Evolutionary conservation across 139 green algal genomes (phyloP).

Genomic region (Pseudopediastrum boryanum): DNA sequence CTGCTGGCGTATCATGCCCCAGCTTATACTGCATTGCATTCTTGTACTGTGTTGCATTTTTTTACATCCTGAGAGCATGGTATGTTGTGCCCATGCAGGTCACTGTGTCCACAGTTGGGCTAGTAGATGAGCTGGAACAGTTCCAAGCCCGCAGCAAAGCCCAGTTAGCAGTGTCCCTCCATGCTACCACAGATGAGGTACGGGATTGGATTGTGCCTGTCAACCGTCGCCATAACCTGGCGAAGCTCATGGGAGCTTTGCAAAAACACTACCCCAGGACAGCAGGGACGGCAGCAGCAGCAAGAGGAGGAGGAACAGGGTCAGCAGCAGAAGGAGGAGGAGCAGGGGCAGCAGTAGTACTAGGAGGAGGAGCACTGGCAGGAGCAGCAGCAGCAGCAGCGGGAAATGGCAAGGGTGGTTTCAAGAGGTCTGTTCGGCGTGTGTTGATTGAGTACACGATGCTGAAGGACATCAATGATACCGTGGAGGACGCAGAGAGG

Average conservation of each 20-base stretch:
- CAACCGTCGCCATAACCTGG: constrained; percentile 80
- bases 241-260: constrained; percentile 58
- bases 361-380: too few species aligned
- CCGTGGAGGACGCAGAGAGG: constrained; percentile 68
- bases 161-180: constrained; percentile 87
- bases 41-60: too few species aligned
- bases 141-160: constrained; percentile 58
- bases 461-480: constrained; percentile 89
- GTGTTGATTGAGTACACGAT: constrained; percentile 95
- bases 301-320: too few species aligned
- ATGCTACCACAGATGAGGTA: constrained; percentile 90
- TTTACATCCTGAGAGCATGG: background rate
- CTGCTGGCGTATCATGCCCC: too few species aligned
- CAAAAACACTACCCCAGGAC: constrained; percentile 58
- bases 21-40: too few species aligned
- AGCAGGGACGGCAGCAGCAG: too few species aligned
- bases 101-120: constrained; percentile 87
- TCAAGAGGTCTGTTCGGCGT: too few species aligned
- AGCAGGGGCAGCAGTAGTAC: too few species aligned
- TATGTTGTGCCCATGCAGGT: constrained; percentile 45
- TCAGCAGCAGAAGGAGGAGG: constrained; percentile 16
- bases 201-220: constrained; percentile 89
- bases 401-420: too few species aligned
- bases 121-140: constrained; percentile 80
- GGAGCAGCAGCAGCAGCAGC: too few species aligned